These are phyloP conservation scores for Cladosporium sp. DNA, from an alignment of 2,329 filamentous ascomycete genomes.

Conservation along the genomic window DNA sequence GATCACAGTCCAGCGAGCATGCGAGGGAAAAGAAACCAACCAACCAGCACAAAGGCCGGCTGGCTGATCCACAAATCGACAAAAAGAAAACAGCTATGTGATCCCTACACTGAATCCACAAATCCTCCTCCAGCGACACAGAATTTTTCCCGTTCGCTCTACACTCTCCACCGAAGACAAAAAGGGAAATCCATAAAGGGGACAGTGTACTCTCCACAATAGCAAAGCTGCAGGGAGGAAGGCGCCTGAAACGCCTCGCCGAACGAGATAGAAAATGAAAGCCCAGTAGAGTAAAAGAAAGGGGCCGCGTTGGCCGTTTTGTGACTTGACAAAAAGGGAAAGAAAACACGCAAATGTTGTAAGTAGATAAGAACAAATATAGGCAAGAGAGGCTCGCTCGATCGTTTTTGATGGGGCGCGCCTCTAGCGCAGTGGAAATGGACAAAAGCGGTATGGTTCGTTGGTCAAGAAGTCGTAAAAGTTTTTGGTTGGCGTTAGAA, in stretches of 20 bases:
- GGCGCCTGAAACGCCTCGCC: conserved; percentile 8
- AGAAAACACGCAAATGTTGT: background rate
- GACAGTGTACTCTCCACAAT: background rate
- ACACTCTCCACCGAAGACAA: background rate
- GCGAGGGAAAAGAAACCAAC: no score
- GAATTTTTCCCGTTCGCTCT: background rate
- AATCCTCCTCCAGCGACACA: background rate
- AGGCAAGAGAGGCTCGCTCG: background rate
- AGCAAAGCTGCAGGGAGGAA: background rate
- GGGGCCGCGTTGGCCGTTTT: background rate
- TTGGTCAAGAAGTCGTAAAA: conserved; percentile 3
- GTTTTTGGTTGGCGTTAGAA: background rate
- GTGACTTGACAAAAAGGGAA: background rate
- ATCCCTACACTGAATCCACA: no score
- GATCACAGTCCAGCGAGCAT: background rate
- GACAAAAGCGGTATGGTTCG: background rate
- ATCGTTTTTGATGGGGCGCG: background rate
- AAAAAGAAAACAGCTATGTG: background rate
- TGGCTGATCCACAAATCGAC: no score
- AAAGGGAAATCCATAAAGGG: background rate
- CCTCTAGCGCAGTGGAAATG: background rate
- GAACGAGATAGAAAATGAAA: background rate
- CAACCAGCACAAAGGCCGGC: no score
- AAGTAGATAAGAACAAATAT: conserved; percentile 4
- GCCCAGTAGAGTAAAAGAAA: background rate